These are phyloP conservation scores for Eutrema heterophyllum DNA, from an alignment of 345 rosid species.

Conservation along the genomic window DNA sequence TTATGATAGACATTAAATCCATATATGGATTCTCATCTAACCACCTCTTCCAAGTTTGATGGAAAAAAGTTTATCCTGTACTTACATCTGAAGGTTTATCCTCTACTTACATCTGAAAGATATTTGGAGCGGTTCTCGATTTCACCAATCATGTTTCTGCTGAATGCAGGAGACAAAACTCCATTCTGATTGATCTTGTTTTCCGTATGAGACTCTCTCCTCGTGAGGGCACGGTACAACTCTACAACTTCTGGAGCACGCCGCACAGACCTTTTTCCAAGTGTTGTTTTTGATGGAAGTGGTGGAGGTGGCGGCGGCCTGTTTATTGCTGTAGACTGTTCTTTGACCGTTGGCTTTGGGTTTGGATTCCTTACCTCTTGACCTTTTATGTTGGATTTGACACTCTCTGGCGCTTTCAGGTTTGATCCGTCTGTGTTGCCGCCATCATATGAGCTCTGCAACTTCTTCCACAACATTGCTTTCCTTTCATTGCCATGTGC, in stretches of 20 bases:
- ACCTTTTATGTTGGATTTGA: constrained; percentile 34
- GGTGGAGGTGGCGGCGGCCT: constrained; percentile 75
- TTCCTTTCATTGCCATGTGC: constrained; percentile 85
- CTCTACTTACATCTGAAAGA: constrained; percentile 77
- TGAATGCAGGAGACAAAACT: constrained; percentile 38
- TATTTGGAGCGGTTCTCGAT: constrained; percentile 89
- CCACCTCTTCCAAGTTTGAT: not conserved
- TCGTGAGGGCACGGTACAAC: constrained; percentile 75
- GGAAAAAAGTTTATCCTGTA: not conserved
- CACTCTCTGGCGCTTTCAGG: constrained; percentile 42
- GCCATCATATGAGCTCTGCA: constrained; percentile 54
- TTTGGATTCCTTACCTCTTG: constrained; percentile 33
- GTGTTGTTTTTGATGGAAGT: constrained; percentile 47
- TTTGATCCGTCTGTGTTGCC: constrained; percentile 31
- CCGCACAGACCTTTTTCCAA: constrained; percentile 51
- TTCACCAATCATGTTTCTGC: constrained; percentile 86
- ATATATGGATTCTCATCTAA: not conserved
- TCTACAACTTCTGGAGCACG: constrained; percentile 84
- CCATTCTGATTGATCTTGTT: constrained; percentile 41
- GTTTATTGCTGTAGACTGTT: constrained; percentile 14
- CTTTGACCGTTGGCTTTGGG: constrained; percentile 31
- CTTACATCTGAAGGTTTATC: not conserved
- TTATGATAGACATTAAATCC: not conserved
- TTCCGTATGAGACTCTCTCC: constrained; percentile 50
- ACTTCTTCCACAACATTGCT: constrained; percentile 84